Evolutionary conservation across 1,284 basidiomycete species (phyloP).

Genomic region (Sanghuangporus weigelae): DNA sequence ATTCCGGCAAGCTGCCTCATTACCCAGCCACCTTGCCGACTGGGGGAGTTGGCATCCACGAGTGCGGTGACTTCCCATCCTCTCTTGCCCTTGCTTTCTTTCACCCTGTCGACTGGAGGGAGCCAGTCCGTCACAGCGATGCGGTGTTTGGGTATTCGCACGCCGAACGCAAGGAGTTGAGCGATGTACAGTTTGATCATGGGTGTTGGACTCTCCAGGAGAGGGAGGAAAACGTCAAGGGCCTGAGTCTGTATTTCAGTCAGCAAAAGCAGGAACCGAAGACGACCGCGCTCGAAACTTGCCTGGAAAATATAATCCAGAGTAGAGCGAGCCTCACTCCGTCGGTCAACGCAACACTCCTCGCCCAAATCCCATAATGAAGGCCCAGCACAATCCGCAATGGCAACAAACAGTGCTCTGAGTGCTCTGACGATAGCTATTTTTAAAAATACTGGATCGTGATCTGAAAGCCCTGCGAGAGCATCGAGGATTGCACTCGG

Average conservation of each 20-base stretch:
- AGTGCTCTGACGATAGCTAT: constrained; percentile 57
- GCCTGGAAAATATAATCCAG: constrained; percentile 61
- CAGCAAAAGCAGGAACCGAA: neutral
- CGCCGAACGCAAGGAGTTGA: constrained; percentile 47
- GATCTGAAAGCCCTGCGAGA: constrained; percentile 37
- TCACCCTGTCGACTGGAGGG: constrained; percentile 47
- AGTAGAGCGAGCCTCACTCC: constrained; percentile 48
- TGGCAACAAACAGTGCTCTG: constrained; percentile 48
- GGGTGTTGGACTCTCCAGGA: constrained; percentile 40
- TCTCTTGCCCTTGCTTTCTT: constrained; percentile 51
- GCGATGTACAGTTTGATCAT: constrained; percentile 45
- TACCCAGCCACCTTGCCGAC: constrained; percentile 53
- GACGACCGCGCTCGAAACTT: neutral
- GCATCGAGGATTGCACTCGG: constrained; percentile 54
- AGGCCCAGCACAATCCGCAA: constrained; percentile 59
- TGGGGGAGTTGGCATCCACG: constrained; percentile 33
- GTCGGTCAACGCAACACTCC: constrained; percentile 35
- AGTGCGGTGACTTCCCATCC: constrained; percentile 60
- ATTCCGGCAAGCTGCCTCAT: constrained; percentile 44
- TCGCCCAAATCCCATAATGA: constrained; percentile 56
- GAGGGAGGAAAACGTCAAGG: constrained; percentile 61
- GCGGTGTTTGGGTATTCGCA: constrained; percentile 53
- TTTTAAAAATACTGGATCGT: constrained; percentile 39
- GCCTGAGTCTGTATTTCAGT: constrained; percentile 40
- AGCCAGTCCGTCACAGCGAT: constrained; percentile 57